Conservation (phyloP, 352 stramenopile species). For the Phytopythium helicoides region DNA sequence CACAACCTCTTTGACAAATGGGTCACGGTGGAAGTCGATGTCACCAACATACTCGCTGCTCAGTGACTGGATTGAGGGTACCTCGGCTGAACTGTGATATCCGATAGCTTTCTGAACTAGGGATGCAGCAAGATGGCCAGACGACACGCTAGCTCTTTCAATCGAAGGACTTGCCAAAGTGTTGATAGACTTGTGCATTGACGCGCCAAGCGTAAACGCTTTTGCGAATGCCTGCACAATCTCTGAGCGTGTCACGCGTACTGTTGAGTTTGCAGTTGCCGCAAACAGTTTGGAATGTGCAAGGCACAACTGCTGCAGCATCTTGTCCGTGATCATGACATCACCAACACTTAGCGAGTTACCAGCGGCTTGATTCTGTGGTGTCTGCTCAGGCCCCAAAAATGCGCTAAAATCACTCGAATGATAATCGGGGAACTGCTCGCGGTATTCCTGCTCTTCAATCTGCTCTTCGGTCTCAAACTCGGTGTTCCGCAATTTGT, state of each 20-base stretch:
- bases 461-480: conserved; percentile 83
- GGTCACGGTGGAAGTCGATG: conserved; percentile 94
- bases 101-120: conserved; percentile 70
- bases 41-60: conserved; percentile 73
- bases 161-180: conserved; percentile 33
- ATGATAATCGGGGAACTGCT: conserved; percentile 94
- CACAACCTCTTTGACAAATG: conserved; percentile 91
- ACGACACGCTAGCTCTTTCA: conserved; percentile 52
- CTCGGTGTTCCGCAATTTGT: conserved; percentile 79
- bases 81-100: conserved; percentile 23
- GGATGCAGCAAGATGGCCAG: conserved; percentile 58
- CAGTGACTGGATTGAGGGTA: conserved; percentile 55
- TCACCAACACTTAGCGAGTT: conserved; percentile 26
- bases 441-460: conserved; percentile 83
- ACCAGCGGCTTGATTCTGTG: conserved; percentile 7
- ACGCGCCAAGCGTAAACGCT: conserved; percentile 65
- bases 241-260: conserved; percentile 34
- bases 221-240: conserved; percentile 67
- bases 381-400: conserved; percentile 37
- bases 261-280: conserved; percentile 41
- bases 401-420: conserved; percentile 66
- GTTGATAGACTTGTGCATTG: conserved; percentile 70
- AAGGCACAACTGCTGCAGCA: conserved; percentile 69
- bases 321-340: conserved; percentile 68
- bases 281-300: conserved; percentile 73